A percentile compares a stretch with the other conserved stretches of the same genome.
Evolutionary conservation across 2,329 filamentous ascomycete genomes (phyloP).

Genomic region (Fusarium sp.): DNA sequence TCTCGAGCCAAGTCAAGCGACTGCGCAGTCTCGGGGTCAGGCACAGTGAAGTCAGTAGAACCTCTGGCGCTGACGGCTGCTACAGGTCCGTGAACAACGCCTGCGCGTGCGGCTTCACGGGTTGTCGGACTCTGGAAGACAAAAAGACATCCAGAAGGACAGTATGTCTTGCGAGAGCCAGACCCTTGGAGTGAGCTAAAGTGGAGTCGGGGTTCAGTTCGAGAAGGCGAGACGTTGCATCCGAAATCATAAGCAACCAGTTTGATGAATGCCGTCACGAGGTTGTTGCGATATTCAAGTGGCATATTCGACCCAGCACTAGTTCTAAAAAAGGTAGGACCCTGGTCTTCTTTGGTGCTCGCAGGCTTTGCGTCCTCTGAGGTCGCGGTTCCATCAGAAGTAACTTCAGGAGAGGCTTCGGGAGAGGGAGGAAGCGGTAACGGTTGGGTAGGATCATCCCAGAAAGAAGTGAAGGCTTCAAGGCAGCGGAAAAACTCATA

Average conservation of each 20-base stretch:
- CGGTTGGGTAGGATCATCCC: slow-evolving; percentile 71
- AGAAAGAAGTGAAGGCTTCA: slow-evolving; percentile 71
- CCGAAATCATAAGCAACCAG: slow-evolving; percentile 77
- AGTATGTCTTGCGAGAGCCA: slow-evolving; percentile 66
- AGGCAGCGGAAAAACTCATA: slow-evolving; percentile 78
- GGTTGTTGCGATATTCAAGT: slow-evolving; percentile 68
- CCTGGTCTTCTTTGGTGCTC: slow-evolving; percentile 29
- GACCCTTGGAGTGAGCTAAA: slow-evolving; percentile 59
- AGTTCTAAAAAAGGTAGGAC: slow-evolving; percentile 56
- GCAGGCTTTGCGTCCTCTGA: slow-evolving; percentile 29
- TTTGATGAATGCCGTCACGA: slow-evolving; percentile 74
- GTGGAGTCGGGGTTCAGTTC: slow-evolving; percentile 72
- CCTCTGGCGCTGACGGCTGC: slow-evolving; percentile 72
- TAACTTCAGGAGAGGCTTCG: slow-evolving; percentile 49
- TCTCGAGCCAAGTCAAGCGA: slow-evolving; percentile 74
- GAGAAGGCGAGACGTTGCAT: slow-evolving; percentile 71
- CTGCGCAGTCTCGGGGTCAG: slow-evolving; percentile 68
- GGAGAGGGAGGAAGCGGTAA: slow-evolving; percentile 54
- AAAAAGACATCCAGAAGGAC: slow-evolving; percentile 72
- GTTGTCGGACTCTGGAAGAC: slow-evolving; percentile 72
- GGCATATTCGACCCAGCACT: slow-evolving; percentile 70
- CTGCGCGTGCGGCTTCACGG: slow-evolving; percentile 72
- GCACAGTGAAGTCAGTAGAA: slow-evolving; percentile 64
- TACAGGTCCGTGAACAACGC: slow-evolving; percentile 74
- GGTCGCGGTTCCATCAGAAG: slow-evolving; percentile 24